A percentile compares a stretch with the other conserved stretches of the same genome.
These are phyloP conservation scores for Curvularia lunata DNA, from an alignment of 2,329 filamentous ascomycete species.

Conservation along the genomic window DNA sequence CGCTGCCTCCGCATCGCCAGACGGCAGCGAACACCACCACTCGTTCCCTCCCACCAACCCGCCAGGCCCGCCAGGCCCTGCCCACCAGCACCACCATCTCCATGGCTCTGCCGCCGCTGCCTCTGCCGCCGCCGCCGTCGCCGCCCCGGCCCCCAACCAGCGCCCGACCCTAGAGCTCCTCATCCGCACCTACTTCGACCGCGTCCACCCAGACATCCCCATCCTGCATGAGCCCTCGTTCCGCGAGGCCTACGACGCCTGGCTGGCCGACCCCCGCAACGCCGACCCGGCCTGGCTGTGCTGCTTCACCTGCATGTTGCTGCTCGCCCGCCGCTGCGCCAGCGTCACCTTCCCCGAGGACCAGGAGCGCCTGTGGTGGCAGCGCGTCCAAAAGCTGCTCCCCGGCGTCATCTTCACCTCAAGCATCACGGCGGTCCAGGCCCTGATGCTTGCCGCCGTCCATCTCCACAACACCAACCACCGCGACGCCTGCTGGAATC, in stretches of 20 bases:
- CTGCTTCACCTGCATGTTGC: slow-evolving; percentile 51
- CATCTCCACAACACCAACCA: slow-evolving; percentile 57
- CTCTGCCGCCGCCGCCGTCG: background rate
- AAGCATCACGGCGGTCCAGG: slow-evolving; percentile 52
- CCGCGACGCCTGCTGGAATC: slow-evolving; percentile 54
- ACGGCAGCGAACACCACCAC: slow-evolving; percentile 23
- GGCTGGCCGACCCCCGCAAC: slow-evolving; percentile 36
- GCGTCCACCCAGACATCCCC: slow-evolving; percentile 53
- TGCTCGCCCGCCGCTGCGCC: slow-evolving; percentile 49
- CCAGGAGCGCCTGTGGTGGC: slow-evolving; percentile 53
- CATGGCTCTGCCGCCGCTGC: background rate
- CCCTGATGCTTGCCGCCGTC: slow-evolving; percentile 52
- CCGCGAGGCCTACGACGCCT: slow-evolving; percentile 50
- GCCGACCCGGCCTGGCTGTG: slow-evolving; percentile 53
- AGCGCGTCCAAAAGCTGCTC: slow-evolving; percentile 49
- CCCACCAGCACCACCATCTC: slow-evolving; percentile 19
- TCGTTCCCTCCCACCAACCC: background rate
- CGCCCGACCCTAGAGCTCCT: slow-evolving; percentile 43
- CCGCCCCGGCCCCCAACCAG: slow-evolving; percentile 10
- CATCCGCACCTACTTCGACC: slow-evolving; percentile 52
- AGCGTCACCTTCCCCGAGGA: slow-evolving; percentile 44
- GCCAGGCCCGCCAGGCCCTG: slow-evolving; percentile 20
- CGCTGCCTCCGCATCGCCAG: slow-evolving; percentile 36
- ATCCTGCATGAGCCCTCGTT: slow-evolving; percentile 54
- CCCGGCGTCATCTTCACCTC: slow-evolving; percentile 54